These are phyloP conservation scores for Prototheca wickerhamii DNA, from an alignment of 163 green algal species.

Conservation along the genomic window DNA sequence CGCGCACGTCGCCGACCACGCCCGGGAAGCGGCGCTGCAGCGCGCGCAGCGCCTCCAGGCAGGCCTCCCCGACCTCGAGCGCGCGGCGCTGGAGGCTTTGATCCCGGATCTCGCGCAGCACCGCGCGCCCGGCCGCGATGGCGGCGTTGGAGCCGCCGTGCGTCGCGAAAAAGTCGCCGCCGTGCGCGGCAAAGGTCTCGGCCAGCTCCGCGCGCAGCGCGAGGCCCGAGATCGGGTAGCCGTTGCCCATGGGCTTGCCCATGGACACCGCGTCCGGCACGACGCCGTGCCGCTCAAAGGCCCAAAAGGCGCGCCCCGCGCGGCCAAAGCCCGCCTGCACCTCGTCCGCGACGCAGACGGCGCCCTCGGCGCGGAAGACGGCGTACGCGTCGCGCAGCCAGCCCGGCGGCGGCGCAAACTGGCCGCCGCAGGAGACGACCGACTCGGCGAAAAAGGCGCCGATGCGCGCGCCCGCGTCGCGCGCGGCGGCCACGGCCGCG, in stretches of 20 bases:
- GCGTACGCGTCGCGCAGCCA: constrained; percentile 48
- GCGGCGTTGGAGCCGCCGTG: constrained; percentile 43
- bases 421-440: constrained; percentile 69
- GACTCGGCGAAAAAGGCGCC: constrained; percentile 65
- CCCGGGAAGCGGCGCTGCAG: constrained; percentile 20
- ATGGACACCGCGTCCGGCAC: constrained; percentile 68
- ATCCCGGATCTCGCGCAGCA: constrained; percentile 40
- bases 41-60: constrained; percentile 16
- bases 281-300: constrained; percentile 53
- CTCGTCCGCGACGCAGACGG: constrained; percentile 68
- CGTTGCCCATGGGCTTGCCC: constrained; percentile 72
- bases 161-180: constrained; percentile 84
- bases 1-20: constrained; percentile 59
- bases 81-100: constrained; percentile 51
- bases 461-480: constrained; percentile 40
- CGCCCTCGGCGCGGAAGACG: constrained; percentile 46
- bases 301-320: constrained; percentile 65
- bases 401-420: constrained; percentile 40
- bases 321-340: constrained; percentile 79
- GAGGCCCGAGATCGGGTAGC: constrained; percentile 42
- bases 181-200: constrained; percentile 28
- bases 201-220: constrained; percentile 34
- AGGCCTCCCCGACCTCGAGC: constrained; percentile 19
- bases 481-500: constrained; percentile 42
- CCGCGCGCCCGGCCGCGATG: constrained; percentile 36